Conservation (phyloP, 805 yeast genomes). For the Saccharomycopsis vini region DNA sequence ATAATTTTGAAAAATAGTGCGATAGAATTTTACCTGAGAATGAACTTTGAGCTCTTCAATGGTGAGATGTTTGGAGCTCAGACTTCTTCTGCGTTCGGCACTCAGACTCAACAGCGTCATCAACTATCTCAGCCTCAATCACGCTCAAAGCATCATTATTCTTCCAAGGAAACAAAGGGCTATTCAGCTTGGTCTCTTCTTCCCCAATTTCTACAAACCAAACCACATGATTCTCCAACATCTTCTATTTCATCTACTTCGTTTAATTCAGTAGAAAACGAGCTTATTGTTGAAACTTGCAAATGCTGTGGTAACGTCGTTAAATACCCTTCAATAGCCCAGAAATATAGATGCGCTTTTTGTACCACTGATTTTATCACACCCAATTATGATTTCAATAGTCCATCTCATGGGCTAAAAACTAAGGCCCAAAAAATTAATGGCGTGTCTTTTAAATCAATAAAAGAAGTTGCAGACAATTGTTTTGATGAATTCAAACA, state of each 20-base stretch:
- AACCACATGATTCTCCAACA: slow-evolving; percentile 6
- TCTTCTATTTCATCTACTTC: slow-evolving; percentile 17
- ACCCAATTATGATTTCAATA: slow-evolving; percentile 15
- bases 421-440: slow-evolving; percentile 16
- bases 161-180: no score
- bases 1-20: no score
- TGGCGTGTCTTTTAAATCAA: slow-evolving; percentile 26
- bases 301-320: slow-evolving; percentile 40
- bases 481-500: slow-evolving; percentile 25
- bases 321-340: slow-evolving; percentile 29
- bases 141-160: no score
- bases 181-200: slow-evolving; percentile 4
- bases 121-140: background rate
- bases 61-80: background rate
- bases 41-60: background rate
- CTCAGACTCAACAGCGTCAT: background rate
- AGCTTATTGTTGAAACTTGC: slow-evolving; percentile 25
- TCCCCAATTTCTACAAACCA: background rate
- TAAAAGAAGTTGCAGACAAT: slow-evolving; percentile 29
- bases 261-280: slow-evolving; percentile 3
- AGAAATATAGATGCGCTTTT: slow-evolving; percentile 47
- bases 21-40: no score
- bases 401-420: slow-evolving; percentile 11
- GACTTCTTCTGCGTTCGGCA: background rate
- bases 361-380: slow-evolving; percentile 32